Percentiles rank a stretch among this genome's conserved stretches.
Conservation (phyloP, 1,139 yeast species). For the Yamadazyma sp. region DNA sequence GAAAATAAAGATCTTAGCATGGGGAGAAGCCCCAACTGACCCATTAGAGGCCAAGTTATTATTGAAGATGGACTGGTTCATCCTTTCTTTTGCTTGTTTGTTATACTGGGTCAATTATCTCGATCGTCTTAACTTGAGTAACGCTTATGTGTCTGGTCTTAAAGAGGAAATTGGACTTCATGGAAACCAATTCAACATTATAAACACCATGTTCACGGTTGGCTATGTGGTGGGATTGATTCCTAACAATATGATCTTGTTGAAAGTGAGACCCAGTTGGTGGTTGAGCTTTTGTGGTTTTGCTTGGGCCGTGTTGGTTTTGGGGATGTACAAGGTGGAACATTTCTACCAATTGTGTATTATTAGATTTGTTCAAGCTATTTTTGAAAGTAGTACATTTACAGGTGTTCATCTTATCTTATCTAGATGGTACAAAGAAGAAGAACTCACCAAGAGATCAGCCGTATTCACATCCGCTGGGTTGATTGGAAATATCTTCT, state of each 20-base stretch:
- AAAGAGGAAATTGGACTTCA: conserved; percentile 49
- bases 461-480: conserved; percentile 57
- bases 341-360: conserved; percentile 47
- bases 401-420: conserved; percentile 53
- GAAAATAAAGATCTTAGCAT: conserved; percentile 18
- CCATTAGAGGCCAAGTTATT: conserved; percentile 42
- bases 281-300: conserved; percentile 56
- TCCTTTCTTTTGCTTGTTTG: conserved; percentile 55
- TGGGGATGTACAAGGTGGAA: conserved; percentile 47
- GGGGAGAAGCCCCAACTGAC: conserved; percentile 41
- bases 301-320: conserved; percentile 55
- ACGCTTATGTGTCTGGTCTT: conserved; percentile 66
- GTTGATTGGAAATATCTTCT: conserved; percentile 49
- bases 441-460: conserved; percentile 44
- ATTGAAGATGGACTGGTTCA: conserved; percentile 54
- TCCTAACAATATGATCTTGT: conserved; percentile 53
- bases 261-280: conserved; percentile 52
- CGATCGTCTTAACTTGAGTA: conserved; percentile 48
- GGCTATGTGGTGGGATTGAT: conserved; percentile 61
- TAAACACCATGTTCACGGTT: conserved; percentile 57
- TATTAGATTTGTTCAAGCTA: conserved; percentile 54
- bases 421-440: conserved; percentile 54
- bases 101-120: conserved; percentile 53
- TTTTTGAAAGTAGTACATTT: conserved; percentile 56
- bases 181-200: conserved; percentile 49